phyloP scores from a whole-genome alignment of 2,329 filamentous ascomycete species.

The Penicillium frequentans region DNA sequence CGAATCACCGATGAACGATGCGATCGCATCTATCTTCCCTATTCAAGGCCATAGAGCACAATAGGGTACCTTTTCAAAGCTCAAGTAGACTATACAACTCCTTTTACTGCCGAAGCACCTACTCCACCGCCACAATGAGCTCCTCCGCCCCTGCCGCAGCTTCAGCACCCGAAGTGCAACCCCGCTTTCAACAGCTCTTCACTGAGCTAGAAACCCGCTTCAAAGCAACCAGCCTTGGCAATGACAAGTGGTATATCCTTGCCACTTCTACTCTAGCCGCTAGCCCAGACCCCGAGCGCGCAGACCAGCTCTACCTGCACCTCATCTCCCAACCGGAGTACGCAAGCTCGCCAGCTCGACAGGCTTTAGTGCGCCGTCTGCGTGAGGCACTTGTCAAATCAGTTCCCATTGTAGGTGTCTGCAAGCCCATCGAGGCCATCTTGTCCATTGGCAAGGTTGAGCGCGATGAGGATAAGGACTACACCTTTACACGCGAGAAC shows the following conservation, averaged over 20 bases:
- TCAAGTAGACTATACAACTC: background rate
- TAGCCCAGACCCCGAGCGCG: slow-evolving; percentile 53
- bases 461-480: slow-evolving; percentile 59
- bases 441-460: slow-evolving; percentile 56
- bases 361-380: slow-evolving; percentile 37
- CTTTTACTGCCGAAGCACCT: background rate
- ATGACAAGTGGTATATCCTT: slow-evolving; percentile 36
- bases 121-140: slow-evolving; percentile 13
- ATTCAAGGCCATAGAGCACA: background rate
- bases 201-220: slow-evolving; percentile 30
- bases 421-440: slow-evolving; percentile 62
- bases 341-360: slow-evolving; percentile 28
- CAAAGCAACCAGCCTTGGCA: slow-evolving; percentile 23
- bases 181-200: slow-evolving; percentile 31
- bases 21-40: background rate
- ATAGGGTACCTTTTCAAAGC: background rate
- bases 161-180: slow-evolving; percentile 19
- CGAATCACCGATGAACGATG: background rate
- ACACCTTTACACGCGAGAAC: slow-evolving; percentile 52
- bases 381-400: slow-evolving; percentile 62
- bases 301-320: slow-evolving; percentile 57
- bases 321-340: slow-evolving; percentile 53
- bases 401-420: slow-evolving; percentile 60
- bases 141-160: slow-evolving; percentile 7
- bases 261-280: slow-evolving; percentile 48